A percentile compares a stretch with the other conserved stretches of the same genome.
phyloP scores from a whole-genome alignment of 225 moss, liverwort and hornwort species.

The Physcomitrellopsis africana region DNA sequence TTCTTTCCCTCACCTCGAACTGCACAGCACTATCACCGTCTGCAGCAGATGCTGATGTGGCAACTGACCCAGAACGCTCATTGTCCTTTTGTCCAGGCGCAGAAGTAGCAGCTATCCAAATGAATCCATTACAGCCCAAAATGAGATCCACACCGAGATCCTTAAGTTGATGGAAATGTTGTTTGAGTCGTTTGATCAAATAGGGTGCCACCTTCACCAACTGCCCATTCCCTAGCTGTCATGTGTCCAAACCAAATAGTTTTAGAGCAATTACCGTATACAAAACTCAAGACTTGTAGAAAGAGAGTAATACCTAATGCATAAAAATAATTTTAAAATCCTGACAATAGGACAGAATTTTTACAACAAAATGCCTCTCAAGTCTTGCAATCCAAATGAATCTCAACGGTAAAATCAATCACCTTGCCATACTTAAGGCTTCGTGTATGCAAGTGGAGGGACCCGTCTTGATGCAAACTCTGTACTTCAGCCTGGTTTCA shows the following conservation, averaged over 20 bases:
- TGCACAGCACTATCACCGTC: conserved; percentile 49
- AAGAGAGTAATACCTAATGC: not conserved
- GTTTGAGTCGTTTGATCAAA: conserved; percentile 86
- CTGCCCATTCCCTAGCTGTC: conserved; percentile 91
- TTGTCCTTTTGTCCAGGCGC: conserved; percentile 36
- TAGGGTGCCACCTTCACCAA: conserved; percentile 90
- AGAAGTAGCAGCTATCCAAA: conserved; percentile 77
- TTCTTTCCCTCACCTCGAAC: conserved; percentile 69
- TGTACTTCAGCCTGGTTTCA: conserved; percentile 92
- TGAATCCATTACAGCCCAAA: conserved; percentile 91
- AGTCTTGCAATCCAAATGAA: conserved; percentile 7
- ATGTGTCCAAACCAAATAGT: conserved; percentile 14
- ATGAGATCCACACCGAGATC: conserved; percentile 78
- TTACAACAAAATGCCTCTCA: not conserved
- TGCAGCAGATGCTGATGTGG: conserved; percentile 29
- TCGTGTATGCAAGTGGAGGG: conserved; percentile 95
- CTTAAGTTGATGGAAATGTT: conserved; percentile 93
- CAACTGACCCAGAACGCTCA: conserved; percentile 24
- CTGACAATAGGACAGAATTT: not conserved
- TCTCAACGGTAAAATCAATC: conserved; percentile 15
- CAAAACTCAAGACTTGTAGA: not conserved
- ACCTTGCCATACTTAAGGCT: conserved; percentile 99
- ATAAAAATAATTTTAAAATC: not conserved
- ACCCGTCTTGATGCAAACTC: conserved; percentile 86
- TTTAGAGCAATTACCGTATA: not conserved